Percentiles rank a stretch among this genome's conserved stretches.
phyloP scores from a whole-genome alignment of 2,329 filamentous ascomycete genomes.

The Emericellopsis cladophorae region DNA sequence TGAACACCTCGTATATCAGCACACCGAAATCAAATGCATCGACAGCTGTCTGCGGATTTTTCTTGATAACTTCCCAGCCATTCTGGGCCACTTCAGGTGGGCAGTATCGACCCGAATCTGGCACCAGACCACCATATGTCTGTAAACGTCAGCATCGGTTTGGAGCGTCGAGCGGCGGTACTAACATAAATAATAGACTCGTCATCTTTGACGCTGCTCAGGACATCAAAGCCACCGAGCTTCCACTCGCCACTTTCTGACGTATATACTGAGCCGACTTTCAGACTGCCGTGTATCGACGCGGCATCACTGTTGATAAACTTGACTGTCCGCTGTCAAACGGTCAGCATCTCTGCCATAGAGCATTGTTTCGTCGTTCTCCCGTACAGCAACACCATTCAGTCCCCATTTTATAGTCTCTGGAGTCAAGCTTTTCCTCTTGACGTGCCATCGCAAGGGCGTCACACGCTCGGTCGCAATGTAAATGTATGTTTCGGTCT shows the following conservation, averaged over 20 bases:
- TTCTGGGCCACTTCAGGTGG: constrained; percentile 75
- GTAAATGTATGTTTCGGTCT: constrained; percentile 93
- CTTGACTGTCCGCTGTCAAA: constrained; percentile 67
- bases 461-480: constrained; percentile 86
- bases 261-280: constrained; percentile 78
- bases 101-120: constrained; percentile 72
- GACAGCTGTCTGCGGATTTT: constrained; percentile 65
- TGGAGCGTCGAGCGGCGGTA: background rate
- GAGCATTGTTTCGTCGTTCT: background rate
- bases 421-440: constrained; percentile 72
- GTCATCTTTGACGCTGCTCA: constrained; percentile 93
- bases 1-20: constrained; percentile 83
- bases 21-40: constrained; percentile 82
- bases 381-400: constrained; percentile 63
- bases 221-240: constrained; percentile 79
- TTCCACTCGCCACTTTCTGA: constrained; percentile 98
- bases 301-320: constrained; percentile 92
- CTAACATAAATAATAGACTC: constrained; percentile 78
- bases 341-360: constrained; percentile 7
- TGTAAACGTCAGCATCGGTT: constrained; percentile 17
- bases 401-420: constrained; percentile 97
- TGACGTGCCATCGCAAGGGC: constrained; percentile 81
- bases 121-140: constrained; percentile 78
- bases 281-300: constrained; percentile 80
- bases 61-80: constrained; percentile 88